Percentiles rank a stretch among this genome's conserved stretches.
phyloP scores from a whole-genome alignment of 441 rosid species.

The Isatis lusitanica region DNA sequence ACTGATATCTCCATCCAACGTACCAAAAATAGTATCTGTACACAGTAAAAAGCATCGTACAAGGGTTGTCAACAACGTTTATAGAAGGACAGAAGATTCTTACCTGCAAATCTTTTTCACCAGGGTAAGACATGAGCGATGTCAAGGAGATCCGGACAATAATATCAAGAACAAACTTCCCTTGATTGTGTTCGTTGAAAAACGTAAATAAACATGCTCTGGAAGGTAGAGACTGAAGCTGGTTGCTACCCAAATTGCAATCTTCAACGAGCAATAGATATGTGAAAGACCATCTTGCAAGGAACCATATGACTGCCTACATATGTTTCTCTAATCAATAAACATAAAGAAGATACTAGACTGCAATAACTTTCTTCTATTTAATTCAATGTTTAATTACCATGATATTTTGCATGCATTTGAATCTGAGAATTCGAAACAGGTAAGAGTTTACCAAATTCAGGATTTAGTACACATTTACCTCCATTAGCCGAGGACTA shows the following conservation, averaged over 20 bases:
- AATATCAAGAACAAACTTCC: constrained; percentile 77
- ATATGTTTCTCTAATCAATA: constrained; percentile 35
- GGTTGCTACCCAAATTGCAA: constrained; percentile 50
- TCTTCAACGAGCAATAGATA: constrained; percentile 72
- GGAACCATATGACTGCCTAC: constrained; percentile 97
- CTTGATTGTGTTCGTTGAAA: constrained; percentile 83
- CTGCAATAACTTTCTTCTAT: constrained; percentile 3
- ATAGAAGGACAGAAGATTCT: constrained; percentile 5
- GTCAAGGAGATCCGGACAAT: constrained; percentile 76
- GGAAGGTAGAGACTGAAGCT: constrained; percentile 56
- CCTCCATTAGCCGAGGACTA: constrained; percentile 99
- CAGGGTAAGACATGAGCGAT: constrained; percentile 85
- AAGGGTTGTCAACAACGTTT: constrained; percentile 6
- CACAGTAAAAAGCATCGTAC: not conserved
- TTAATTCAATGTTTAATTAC: not conserved
- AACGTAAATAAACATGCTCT: constrained; percentile 59
- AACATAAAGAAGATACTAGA: constrained; percentile 17
- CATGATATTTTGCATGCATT: constrained; percentile 5
- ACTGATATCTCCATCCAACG: constrained; percentile 5
- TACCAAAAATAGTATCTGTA: not conserved
- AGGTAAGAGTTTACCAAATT: not conserved
- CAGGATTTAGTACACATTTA: constrained; percentile 29
- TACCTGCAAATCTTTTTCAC: constrained; percentile 97
- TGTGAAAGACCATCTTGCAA: constrained; percentile 90
- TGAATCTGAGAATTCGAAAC: constrained; percentile 1